phyloP scores from a whole-genome alignment of 2,329 filamentous ascomycete species.

The Pyricularia sp. region DNA sequence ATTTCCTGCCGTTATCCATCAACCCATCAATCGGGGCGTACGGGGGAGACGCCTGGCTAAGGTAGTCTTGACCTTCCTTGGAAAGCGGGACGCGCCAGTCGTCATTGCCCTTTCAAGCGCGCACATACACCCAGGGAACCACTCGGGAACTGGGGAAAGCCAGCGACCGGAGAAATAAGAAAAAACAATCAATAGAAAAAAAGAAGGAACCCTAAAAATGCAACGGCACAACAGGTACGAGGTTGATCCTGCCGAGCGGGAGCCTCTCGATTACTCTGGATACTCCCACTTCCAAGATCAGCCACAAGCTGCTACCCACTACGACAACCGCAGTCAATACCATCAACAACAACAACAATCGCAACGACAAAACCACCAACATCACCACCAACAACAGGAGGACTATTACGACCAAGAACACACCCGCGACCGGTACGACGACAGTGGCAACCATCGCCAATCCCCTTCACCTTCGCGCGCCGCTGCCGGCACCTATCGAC shows the following conservation, averaged over 20 bases:
- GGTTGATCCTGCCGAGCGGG: conserved; percentile 12
- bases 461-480: conserved; percentile 11
- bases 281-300: background rate
- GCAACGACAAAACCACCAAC: conserved; percentile 4
- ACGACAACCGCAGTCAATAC: background rate
- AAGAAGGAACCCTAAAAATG: conserved; percentile 8
- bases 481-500: conserved; percentile 10
- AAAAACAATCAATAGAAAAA: background rate
- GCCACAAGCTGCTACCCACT: background rate
- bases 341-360: conserved; percentile 2
- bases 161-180: background rate
- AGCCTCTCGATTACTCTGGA: conserved; percentile 10
- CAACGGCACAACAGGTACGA: conserved; percentile 12
- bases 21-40: background rate
- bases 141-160: background rate
- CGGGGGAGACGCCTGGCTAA: background rate
- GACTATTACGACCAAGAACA: conserved; percentile 7
- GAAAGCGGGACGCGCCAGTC: conserved; percentile 1
- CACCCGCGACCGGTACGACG: conserved; percentile 4
- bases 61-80: conserved; percentile 1
- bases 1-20: background rate
- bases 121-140: background rate
- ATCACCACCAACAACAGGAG: conserved; percentile 6
- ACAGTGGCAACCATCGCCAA: conserved; percentile 8
- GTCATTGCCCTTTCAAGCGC: background rate